These are phyloP conservation scores for Neolentinus lepideus DNA, from an alignment of 1,284 basidiomycete species.

Conservation along the genomic window DNA sequence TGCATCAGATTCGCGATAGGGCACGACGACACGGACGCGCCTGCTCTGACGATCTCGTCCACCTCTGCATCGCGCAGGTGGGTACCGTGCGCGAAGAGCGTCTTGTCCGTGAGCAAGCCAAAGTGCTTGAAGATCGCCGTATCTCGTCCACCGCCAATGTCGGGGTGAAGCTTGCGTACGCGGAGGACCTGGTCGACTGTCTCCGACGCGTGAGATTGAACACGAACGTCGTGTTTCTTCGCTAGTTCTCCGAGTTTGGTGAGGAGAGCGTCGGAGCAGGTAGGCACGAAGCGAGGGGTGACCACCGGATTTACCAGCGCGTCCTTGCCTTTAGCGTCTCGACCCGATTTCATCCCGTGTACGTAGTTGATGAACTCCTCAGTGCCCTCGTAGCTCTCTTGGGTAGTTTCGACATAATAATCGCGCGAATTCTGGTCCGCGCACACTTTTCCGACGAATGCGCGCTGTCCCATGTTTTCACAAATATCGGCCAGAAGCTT, in stretches of 20 bases:
- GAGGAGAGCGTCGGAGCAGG: conserved; percentile 27
- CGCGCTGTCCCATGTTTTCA: neutral
- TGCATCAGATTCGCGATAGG: conserved; percentile 23
- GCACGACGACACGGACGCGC: conserved; percentile 28
- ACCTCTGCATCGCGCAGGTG: conserved; percentile 10
- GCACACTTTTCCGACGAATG: neutral
- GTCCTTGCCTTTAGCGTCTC: neutral
- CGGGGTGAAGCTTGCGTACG: conserved; percentile 14
- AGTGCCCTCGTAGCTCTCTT: neutral
- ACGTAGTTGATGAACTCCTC: neutral
- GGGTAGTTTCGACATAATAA: neutral
- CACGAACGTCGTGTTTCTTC: conserved; percentile 17
- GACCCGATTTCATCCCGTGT: neutral
- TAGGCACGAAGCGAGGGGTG: conserved; percentile 35
- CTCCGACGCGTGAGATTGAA: conserved; percentile 37
- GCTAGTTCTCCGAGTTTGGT: conserved; percentile 22
- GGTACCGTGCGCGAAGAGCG: conserved; percentile 31
- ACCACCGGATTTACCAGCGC: conserved; percentile 9
- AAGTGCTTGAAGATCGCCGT: neutral
- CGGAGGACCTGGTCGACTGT: conserved; percentile 29
- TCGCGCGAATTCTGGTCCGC: neutral
- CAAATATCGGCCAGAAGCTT: neutral
- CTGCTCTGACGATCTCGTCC: conserved; percentile 10
- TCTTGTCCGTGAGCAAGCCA: conserved; percentile 16
- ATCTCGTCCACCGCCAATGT: neutral